Base-by-base conservation (phyloP, 768 basidiomycete species). In the Holtermanniella nyarrowii region DNA sequence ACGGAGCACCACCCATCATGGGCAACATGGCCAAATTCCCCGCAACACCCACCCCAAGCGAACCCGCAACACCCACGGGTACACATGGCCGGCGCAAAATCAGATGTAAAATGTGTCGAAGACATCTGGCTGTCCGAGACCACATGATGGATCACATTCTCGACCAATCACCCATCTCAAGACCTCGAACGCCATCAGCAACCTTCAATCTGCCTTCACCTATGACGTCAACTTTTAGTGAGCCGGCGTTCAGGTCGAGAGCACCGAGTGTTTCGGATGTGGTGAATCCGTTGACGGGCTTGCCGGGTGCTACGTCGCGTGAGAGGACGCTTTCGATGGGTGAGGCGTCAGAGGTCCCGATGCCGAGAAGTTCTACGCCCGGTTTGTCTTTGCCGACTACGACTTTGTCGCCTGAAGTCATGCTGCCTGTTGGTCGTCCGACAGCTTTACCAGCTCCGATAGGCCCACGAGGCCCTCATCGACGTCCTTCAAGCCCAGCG, bases 41-140 rank as follows among this genome's bases (percentile, higher is more conserved):
- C 12, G 76, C 77, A 14, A 80, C 82, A 0, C 82, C 84, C 0
- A 75, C 78, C 1, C 79, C 80, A 57, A 82, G 83, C 0, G 68
- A 72, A 0, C 80, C 83, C 1, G 69, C 77, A 3, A 83, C 84
- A 0, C 82, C 86, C 0, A 74, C 74, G 27, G 77, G 67, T 13
- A 61, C 58, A 66, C 46, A 78, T 13, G 78, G 77, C 3, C 75
- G 76, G 37, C 76, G 82, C 39, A 79, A 83, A 39, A 89, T 95
- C 63, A 77, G 90, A 64, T 95, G 90, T 72, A 89, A 86, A 72
- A 87, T 85, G 82, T 93, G 90, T 76, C 84, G 88, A 62, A 82
- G 83, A 53, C 87, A 88, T 61, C 77, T 96, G 13, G 90, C 90
- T 0, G 80, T 86, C 0, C 77, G 85, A n/a, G 88, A 90, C 65